Percentiles rank a stretch among this genome's conserved stretches.
Conservation (phyloP, 345 rosid genomes). For the Euphorbia tirucalli region DNA sequence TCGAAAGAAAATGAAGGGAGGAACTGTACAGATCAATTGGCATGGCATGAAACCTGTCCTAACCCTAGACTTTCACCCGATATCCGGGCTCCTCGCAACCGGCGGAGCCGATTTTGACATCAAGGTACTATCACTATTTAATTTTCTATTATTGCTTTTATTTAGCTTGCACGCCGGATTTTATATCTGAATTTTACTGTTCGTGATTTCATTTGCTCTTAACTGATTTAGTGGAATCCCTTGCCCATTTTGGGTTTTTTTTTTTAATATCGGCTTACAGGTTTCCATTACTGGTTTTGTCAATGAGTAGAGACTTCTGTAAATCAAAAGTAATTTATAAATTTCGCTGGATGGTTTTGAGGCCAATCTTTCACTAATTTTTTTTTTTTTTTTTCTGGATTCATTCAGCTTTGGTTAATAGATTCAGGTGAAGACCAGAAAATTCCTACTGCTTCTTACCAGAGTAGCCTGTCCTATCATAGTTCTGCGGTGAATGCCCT, state of each 20-base stretch:
- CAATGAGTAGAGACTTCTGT: background rate
- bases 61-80: constrained; percentile 84
- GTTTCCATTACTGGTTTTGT: too few species aligned
- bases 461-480: constrained; percentile 75
- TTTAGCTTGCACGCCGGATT: background rate
- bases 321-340: too few species aligned
- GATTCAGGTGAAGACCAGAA: constrained; percentile 52
- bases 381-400: background rate
- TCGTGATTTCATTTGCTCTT: background rate
- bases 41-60: constrained; percentile 82
- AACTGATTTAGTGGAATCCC: too few species aligned
- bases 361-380: background rate
- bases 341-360: too few species aligned
- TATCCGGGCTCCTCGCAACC: constrained; percentile 85
- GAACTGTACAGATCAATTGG: constrained; percentile 95
- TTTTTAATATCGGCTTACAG: too few species aligned
- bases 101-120: constrained; percentile 96
- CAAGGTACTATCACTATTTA: constrained; percentile 48
- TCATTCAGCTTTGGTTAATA: constrained; percentile 64
- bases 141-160: background rate
- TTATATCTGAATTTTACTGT: background rate
- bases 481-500: constrained; percentile 70
- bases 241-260: background rate
- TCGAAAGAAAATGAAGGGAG: constrained; percentile 63
- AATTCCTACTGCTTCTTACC: constrained; percentile 66